Conservation (phyloP, 331 rosid species). For the Acacia concinna region DNA sequence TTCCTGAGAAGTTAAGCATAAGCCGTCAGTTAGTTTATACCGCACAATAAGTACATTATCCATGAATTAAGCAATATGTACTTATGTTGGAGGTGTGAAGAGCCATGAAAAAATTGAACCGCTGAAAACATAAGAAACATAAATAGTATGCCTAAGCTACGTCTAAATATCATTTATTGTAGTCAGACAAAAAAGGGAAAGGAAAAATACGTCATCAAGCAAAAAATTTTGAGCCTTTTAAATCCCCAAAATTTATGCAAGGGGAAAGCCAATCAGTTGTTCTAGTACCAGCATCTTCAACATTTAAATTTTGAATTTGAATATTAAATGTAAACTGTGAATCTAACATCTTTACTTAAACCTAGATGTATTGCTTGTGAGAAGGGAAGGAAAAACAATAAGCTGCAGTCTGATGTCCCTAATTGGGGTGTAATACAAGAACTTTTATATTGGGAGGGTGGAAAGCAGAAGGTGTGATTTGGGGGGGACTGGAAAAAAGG, state of each 20-base stretch:
- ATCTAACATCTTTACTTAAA: slow-evolving; percentile 15
- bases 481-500: background rate
- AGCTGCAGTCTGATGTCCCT: background rate
- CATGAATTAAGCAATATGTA: background rate
- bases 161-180: slow-evolving; percentile 6
- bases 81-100: background rate
- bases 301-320: background rate
- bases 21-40: slow-evolving; percentile 28
- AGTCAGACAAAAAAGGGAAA: background rate
- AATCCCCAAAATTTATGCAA: background rate
- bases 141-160: background rate
- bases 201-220: background rate
- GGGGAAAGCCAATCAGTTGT: background rate
- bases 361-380: background rate
- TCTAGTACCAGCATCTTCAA: background rate
- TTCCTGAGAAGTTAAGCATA: slow-evolving; percentile 57
- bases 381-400: background rate
- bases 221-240: background rate
- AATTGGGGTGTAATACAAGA: background rate
- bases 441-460: background rate
- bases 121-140: slow-evolving; percentile 21
- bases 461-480: background rate
- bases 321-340: slow-evolving; percentile 4
- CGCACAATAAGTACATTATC: background rate
- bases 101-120: slow-evolving; percentile 6